Evolutionary conservation across 2,329 filamentous ascomycete species (phyloP).

Genomic region (Incumbomyces delicatus): DNA sequence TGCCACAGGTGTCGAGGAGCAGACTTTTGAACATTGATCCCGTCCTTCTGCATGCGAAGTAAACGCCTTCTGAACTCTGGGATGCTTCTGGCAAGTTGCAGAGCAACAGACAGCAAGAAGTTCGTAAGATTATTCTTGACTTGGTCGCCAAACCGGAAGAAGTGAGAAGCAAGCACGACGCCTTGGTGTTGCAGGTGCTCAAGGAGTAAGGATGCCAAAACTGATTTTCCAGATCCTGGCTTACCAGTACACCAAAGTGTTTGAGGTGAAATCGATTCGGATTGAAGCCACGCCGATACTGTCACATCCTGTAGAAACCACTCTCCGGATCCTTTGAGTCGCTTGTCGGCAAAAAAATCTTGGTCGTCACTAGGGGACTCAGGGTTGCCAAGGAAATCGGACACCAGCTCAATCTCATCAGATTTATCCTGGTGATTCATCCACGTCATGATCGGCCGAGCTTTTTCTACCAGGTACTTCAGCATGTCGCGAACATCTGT

Average conservation of each 20-base stretch:
- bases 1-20: slow-evolving; percentile 25
- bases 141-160: slow-evolving; percentile 23
- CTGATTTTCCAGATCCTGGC: slow-evolving; percentile 27
- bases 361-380: slow-evolving; percentile 9
- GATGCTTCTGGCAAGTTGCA: slow-evolving; percentile 21
- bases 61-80: slow-evolving; percentile 18
- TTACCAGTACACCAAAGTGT: slow-evolving; percentile 24
- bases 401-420: background rate
- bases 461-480: slow-evolving; percentile 9
- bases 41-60: slow-evolving; percentile 18
- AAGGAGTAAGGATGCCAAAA: slow-evolving; percentile 21
- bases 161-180: slow-evolving; percentile 22
- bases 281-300: slow-evolving; percentile 6
- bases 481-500: slow-evolving; percentile 11
- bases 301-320: slow-evolving; percentile 10
- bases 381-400: background rate
- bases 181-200: slow-evolving; percentile 12
- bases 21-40: slow-evolving; percentile 20
- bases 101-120: slow-evolving; percentile 22
- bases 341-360: slow-evolving; percentile 5
- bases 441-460: background rate
- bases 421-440: too few species aligned
- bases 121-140: slow-evolving; percentile 18
- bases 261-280: slow-evolving; percentile 2
- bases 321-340: slow-evolving; percentile 12